Conservation (phyloP, 257 asterid species). For the Ehretia macrophylla region DNA sequence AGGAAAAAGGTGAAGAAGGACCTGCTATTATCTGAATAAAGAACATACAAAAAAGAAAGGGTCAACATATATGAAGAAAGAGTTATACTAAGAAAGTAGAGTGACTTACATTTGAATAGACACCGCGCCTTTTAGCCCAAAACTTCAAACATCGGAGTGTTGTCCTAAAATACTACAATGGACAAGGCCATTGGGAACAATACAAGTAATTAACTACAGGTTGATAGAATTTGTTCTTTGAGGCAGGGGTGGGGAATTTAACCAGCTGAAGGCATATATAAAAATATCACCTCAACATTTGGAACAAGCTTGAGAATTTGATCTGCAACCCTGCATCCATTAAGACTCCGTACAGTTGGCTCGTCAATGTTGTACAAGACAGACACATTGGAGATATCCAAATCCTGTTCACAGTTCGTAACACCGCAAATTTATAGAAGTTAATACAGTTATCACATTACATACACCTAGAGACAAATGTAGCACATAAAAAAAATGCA, state of each 20-base stretch:
- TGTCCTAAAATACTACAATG: constrained; percentile 60
- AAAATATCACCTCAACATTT: constrained; percentile 54
- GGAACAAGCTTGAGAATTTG: constrained; percentile 92
- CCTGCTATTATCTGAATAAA: background rate
- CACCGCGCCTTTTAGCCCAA: constrained; percentile 96
- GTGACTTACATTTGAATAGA: constrained; percentile 82
- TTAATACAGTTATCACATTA: too few species aligned
- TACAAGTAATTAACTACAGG: background rate
- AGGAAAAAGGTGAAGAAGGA: background rate
- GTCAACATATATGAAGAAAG: background rate
- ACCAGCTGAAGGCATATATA: background rate
- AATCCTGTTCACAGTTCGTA: constrained; percentile 46
- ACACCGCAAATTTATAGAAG: background rate
- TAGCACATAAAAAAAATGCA: too few species aligned
- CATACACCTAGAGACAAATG: too few species aligned
- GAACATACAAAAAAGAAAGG: background rate
- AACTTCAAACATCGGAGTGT: constrained; percentile 78
- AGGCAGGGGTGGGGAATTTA: background rate
- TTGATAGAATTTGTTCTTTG: background rate
- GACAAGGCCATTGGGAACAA: background rate
- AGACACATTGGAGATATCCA: constrained; percentile 75
- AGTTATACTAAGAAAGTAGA: background rate
- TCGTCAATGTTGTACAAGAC: constrained; percentile 79
- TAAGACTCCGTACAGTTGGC: constrained; percentile 87
- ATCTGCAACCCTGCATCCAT: constrained; percentile 96